Evolutionary conservation across 257 asterid species (phyloP).

Genomic region (Solanum ossicruentum): DNA sequence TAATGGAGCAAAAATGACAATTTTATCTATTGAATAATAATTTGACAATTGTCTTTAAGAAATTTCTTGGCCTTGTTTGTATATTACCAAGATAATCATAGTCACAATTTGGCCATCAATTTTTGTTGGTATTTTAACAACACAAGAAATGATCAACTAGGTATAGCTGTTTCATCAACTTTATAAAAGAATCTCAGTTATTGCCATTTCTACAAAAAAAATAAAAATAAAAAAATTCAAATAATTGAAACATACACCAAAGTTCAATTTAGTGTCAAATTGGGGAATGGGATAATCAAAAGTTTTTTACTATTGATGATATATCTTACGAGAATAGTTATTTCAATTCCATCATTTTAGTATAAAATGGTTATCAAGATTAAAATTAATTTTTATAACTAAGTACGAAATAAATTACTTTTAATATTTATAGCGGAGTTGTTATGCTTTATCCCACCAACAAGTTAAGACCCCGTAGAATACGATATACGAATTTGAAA

Average conservation of each 20-base stretch:
- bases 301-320: too few relatives aligned
- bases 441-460: not conserved
- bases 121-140: not conserved
- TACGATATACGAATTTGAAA: too few relatives aligned
- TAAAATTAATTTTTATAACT: too few relatives aligned
- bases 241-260: not conserved
- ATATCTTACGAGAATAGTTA: too few relatives aligned
- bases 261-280: too few relatives aligned
- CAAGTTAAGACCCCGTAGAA: not conserved
- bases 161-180: not conserved
- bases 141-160: not conserved
- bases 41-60: not conserved
- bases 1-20: too few relatives aligned
- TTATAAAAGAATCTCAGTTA: not conserved
- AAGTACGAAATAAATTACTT: too few relatives aligned
- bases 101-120: not conserved
- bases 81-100: not conserved
- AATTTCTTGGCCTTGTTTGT: not conserved
- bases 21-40: too few relatives aligned
- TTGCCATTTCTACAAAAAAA: not conserved
- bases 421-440: rapidly evolving
- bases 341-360: too few relatives aligned
- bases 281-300: too few relatives aligned
- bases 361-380: too few relatives aligned
- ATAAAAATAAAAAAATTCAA: not conserved